phyloP scores from a whole-genome alignment of 202 grass and related monocot species.

The Zoysia matrella region DNA sequence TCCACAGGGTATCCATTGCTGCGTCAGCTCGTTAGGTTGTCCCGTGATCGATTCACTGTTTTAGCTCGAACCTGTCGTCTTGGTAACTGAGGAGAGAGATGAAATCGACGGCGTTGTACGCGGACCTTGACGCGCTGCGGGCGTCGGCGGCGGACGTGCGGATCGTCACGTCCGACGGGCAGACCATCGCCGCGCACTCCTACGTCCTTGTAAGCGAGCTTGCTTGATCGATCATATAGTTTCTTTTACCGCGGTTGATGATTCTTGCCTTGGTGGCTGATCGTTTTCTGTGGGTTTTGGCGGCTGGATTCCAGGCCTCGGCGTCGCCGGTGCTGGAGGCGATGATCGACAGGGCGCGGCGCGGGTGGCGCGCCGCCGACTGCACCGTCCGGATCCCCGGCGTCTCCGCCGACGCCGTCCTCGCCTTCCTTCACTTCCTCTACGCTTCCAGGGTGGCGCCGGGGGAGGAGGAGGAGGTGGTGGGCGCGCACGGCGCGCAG shows the following conservation, averaged over 20 bases:
- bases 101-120: constrained; percentile 21
- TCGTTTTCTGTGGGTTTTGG: background rate
- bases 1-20: background rate
- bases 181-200: constrained; percentile 69
- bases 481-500: constrained; percentile 58
- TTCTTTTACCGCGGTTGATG: too few species aligned
- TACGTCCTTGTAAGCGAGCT: constrained; percentile 66
- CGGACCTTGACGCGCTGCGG: constrained; percentile 38
- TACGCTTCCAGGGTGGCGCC: constrained; percentile 44
- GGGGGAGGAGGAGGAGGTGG: constrained; percentile 44
- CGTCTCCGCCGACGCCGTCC: constrained; percentile 55
- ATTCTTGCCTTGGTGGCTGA: background rate
- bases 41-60: background rate
- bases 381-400: constrained; percentile 67
- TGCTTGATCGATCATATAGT: too few species aligned
- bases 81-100: background rate
- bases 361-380: constrained; percentile 43
- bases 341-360: constrained; percentile 56
- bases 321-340: constrained; percentile 83
- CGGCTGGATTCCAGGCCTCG: constrained; percentile 34
- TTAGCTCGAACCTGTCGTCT: background rate
- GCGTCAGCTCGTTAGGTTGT: background rate
- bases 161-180: constrained; percentile 83
- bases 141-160: constrained; percentile 60
- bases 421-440: constrained; percentile 72